Base-by-base conservation (phyloP, 495 filamentous ascomycete species). In the Trichocladium uniseriatum region DNA sequence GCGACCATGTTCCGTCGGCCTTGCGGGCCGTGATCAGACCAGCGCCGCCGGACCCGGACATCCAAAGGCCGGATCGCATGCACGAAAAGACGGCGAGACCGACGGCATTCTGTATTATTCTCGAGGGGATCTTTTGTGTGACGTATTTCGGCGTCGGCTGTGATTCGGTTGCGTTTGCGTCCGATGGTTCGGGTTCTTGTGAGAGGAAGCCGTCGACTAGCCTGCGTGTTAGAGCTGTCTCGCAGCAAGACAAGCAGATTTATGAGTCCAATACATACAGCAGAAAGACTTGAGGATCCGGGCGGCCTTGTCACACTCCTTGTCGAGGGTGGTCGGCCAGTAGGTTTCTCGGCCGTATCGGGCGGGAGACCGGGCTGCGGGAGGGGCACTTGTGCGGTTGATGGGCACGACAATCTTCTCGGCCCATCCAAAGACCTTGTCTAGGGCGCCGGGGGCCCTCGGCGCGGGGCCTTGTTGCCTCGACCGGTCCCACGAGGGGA, bases 71-170 rank as follows among this genome's bases (percentile, higher is more conserved):
- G 15, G 88, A 88, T 43, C 89, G 82, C 86, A 95, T 90, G 18
- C 86, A 90, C 0, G 89, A 94, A 70, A 95, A 95, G 53, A 95
- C 83, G 21, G 87, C 88, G 31, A 95, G 67, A 11, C 87, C 89
- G 58, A 91, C 87, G 10, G 89, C 89, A 66, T 85, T 82, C 57
- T 83, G 77, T 47, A 95, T 84, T 38, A 94, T 87, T 60, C 84
- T 69, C 27, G 79, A 66, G 0, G 89, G 89, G 21, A 95, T 94
- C 69, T 89, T 89, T 67, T 91, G 84, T 14, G 88, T 64, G 2
- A 87, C 76, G 46, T 72, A 78, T 22, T 66, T 69, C 18, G 63
- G 51, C 5, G 62, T 60, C 13, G 64, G 51, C n/a, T 62, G 59
- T 32, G 65, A 8, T 8, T 27, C 24, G 24, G 24, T 62, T 48